Conservation (phyloP, 2,329 filamentous ascomycete genomes). For the Aspergillus flavus region DNA sequence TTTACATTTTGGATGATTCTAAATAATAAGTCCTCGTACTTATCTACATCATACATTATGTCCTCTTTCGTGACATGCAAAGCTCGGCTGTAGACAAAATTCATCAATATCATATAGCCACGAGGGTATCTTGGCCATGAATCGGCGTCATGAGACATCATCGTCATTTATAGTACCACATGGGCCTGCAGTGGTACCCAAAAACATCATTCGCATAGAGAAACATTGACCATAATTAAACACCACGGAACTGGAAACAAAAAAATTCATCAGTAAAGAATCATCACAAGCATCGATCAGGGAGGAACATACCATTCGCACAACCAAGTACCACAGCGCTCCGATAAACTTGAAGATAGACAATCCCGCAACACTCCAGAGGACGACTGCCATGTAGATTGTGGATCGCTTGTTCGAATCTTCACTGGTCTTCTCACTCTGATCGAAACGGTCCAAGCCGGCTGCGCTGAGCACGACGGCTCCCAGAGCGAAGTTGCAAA, state of each 20-base stretch:
- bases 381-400: conserved; percentile 82
- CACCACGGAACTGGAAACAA: conserved; percentile 53
- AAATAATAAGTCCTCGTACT: neutral
- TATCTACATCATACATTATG: conserved; percentile 1
- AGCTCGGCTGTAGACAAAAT: neutral
- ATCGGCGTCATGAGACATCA: conserved; percentile 18
- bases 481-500: conserved; percentile 86
- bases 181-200: conserved; percentile 35
- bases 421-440: conserved; percentile 36
- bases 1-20: neutral
- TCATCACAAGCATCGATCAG: neutral
- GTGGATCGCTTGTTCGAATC: conserved; percentile 63
- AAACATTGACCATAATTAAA: conserved; percentile 35
- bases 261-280: conserved; percentile 28
- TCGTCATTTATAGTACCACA: conserved; percentile 30
- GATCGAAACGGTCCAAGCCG: conserved; percentile 70
- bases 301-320: conserved; percentile 71
- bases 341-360: conserved; percentile 86
- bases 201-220: conserved; percentile 17
- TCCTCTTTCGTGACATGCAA: neutral
- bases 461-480: conserved; percentile 86
- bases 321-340: conserved; percentile 88
- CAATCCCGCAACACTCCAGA: conserved; percentile 86
- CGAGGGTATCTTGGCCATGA: conserved; percentile 11
- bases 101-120: conserved; percentile 10